phyloP scores from a whole-genome alignment of 2,329 filamentous ascomycete species.

The Lojkania enalia region DNA sequence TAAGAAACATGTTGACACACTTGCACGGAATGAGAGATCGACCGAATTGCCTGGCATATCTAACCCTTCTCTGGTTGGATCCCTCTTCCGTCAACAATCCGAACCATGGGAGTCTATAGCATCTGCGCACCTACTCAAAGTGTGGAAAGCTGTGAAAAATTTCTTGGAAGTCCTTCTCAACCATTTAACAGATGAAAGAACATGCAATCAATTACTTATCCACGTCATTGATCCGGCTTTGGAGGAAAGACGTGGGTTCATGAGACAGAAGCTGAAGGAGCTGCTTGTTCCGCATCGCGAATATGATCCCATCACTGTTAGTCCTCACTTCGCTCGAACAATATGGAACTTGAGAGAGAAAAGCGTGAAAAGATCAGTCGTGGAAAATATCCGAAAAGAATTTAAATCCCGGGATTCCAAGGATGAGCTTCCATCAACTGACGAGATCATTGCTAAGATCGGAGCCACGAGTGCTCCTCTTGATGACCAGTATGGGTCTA shows the following conservation, averaged over 20 bases:
- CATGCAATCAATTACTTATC: slow-evolving; percentile 17
- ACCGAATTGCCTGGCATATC: slow-evolving; percentile 42
- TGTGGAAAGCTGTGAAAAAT: slow-evolving; percentile 20
- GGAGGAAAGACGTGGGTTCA: slow-evolving; percentile 12
- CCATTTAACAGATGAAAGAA: slow-evolving; percentile 21
- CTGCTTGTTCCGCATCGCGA: slow-evolving; percentile 24
- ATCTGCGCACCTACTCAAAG: slow-evolving; percentile 17
- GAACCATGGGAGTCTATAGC: slow-evolving; percentile 25
- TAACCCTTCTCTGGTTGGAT: slow-evolving; percentile 28
- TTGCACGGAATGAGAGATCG: slow-evolving; percentile 34
- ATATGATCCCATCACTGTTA: slow-evolving; percentile 26
- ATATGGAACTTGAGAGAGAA: slow-evolving; percentile 17
- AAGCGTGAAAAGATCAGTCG: slow-evolving; percentile 9
- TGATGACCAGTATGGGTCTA: slow-evolving; percentile 46
- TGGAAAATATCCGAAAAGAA: neutral
- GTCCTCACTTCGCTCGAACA: slow-evolving; percentile 23
- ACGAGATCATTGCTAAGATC: slow-evolving; percentile 5
- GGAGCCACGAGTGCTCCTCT: neutral
- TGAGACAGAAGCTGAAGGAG: slow-evolving; percentile 28
- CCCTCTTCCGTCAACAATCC: slow-evolving; percentile 30
- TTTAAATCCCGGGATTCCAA: slow-evolving; percentile 12
- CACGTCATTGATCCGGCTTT: slow-evolving; percentile 24
- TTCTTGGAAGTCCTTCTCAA: slow-evolving; percentile 22
- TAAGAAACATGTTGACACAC: slow-evolving; percentile 8
- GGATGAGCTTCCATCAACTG: slow-evolving; percentile 28